phyloP scores from a whole-genome alignment of 1,139 yeast genomes.

The Scheffersomyces illinoinensis region DNA sequence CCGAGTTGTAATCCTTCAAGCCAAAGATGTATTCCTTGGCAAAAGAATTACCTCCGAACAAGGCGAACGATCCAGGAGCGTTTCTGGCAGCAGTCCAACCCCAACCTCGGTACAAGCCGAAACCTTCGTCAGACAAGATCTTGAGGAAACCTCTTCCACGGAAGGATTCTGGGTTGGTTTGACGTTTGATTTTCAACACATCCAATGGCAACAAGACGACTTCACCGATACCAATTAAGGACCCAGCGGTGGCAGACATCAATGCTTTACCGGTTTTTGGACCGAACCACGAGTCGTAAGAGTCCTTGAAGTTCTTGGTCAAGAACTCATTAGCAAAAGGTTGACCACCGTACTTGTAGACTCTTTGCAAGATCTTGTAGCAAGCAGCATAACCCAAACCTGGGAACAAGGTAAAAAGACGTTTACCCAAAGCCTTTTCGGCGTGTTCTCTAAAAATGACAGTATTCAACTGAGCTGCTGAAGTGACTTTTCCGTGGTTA shows the following conservation, averaged over 20 bases:
- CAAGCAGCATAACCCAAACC: conserved; percentile 99
- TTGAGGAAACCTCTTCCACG: conserved; percentile 93
- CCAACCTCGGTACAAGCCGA: conserved; percentile 96
- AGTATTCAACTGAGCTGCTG: conserved; percentile 66
- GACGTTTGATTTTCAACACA: conserved; percentile 96
- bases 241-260: conserved; percentile 96
- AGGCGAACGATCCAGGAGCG: conserved; percentile 97
- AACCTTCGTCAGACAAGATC: conserved; percentile 87
- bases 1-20: conserved; percentile 79
- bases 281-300: conserved; percentile 79
- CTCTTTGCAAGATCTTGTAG: conserved; percentile 94
- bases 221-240: conserved; percentile 96
- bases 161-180: conserved; percentile 97
- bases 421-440: conserved; percentile 62
- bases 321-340: conserved; percentile 96
- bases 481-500: conserved; percentile 74
- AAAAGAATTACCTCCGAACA: conserved; percentile 98
- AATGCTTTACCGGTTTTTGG: conserved; percentile 95
- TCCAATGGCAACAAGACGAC: conserved; percentile 93
- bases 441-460: conserved; percentile 90
- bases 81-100: conserved; percentile 99
- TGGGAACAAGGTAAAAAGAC: conserved; percentile 87
- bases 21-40: conserved; percentile 95
- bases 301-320: conserved; percentile 67
- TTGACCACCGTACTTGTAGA: conserved; percentile 98